Conservation (phyloP, 176 grass and related monocot species). For the maize (Zea mays) region DNA sequence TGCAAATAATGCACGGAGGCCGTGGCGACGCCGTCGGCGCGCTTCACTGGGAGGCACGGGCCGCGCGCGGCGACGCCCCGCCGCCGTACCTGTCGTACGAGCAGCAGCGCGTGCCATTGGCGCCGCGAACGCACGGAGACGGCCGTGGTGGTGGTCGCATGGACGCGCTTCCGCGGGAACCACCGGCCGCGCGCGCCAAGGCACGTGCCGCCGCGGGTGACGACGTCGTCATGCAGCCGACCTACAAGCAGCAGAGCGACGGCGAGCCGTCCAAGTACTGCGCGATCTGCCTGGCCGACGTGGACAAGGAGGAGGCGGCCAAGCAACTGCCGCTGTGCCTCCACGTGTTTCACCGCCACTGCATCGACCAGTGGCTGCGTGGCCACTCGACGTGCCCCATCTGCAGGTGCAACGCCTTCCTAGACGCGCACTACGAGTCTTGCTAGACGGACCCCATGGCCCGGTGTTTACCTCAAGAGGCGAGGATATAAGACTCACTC, state of each 20-base stretch:
- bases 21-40: neutral
- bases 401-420: neutral
- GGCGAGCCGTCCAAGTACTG: neutral
- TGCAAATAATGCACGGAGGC: neutral
- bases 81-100: neutral
- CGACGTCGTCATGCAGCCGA: no score
- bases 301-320: neutral
- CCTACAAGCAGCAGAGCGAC: neutral
- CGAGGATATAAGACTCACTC: no score
- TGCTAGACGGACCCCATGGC: no score
- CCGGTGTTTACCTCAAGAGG: no score
- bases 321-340: neutral
- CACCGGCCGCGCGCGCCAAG: neutral
- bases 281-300: neutral
- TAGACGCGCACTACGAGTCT: no score
- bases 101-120: neutral
- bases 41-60: neutral
- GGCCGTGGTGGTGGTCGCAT: neutral
- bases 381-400: neutral
- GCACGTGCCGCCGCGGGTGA: neutral
- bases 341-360: neutral
- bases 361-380: slow-evolving; percentile 4
- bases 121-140: neutral
- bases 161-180: slow-evolving; percentile 2
- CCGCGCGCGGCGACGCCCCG: neutral